These are phyloP conservation scores for Fusarium nygamai DNA, from an alignment of 2,329 filamentous ascomycete genomes.

Conservation along the genomic window DNA sequence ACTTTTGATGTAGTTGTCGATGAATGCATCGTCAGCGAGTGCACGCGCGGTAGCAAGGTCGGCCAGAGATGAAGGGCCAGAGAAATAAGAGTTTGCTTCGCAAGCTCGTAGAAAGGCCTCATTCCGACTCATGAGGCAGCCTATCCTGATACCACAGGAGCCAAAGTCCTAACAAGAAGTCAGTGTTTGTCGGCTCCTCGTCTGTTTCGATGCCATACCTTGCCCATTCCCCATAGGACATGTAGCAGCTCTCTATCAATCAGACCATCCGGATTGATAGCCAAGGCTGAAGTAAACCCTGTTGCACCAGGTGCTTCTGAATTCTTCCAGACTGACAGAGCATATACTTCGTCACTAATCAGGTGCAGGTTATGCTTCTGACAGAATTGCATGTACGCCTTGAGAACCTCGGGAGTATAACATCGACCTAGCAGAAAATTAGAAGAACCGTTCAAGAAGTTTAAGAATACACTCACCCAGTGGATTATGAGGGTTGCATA, in stretches of 20 bases:
- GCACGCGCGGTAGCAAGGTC: neutral
- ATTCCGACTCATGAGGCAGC: neutral
- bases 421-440: neutral
- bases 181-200: accelerated
- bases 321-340: neutral
- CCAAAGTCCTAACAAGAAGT: neutral
- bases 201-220: neutral
- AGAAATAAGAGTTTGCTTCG: neutral
- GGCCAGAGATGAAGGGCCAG: neutral
- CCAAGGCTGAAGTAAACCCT: neutral
- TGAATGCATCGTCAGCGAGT: neutral
- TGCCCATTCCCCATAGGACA: neutral
- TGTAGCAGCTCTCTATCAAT: neutral
- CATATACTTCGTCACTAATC: neutral
- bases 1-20: accelerated
- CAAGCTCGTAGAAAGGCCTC: neutral
- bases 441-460: accelerated
- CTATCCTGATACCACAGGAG: neutral
- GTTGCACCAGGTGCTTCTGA: neutral
- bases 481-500: neutral
- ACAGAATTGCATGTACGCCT: neutral
- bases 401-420: neutral
- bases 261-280: neutral
- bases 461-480: neutral
- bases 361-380: neutral